These are phyloP conservation scores for Leptoxyphium fumago DNA, from an alignment of 2,329 filamentous ascomycete genomes.

Conservation along the genomic window DNA sequence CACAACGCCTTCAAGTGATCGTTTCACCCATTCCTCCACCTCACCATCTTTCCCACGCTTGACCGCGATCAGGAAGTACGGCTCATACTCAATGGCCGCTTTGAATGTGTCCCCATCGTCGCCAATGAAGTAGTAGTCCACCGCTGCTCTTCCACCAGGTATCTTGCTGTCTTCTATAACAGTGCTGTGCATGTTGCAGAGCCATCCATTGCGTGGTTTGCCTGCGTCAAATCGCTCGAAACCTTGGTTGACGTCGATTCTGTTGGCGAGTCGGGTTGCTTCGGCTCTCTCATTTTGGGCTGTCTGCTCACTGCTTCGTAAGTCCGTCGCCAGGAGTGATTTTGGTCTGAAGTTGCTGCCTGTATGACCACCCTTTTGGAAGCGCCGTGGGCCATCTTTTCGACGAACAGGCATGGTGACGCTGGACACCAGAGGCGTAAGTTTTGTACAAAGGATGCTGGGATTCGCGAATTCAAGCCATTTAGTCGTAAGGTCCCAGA, in stretches of 20 bases:
- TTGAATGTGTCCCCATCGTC: constrained; percentile 86
- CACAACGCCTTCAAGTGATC: constrained; percentile 65
- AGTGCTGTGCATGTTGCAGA: constrained; percentile 89
- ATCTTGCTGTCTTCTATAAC: constrained; percentile 70
- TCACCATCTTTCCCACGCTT: constrained; percentile 79
- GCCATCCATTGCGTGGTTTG: constrained; percentile 74
- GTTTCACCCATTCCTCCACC: constrained; percentile 86
- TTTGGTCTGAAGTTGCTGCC: constrained; percentile 39
- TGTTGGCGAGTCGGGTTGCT: constrained; percentile 64
- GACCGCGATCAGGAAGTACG: constrained; percentile 86
- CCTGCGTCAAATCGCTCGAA: constrained; percentile 86
- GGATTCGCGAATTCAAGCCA: too few relatives aligned
- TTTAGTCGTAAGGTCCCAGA: too few relatives aligned
- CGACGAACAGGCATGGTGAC: constrained; percentile 31
- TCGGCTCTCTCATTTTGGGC: constrained; percentile 90
- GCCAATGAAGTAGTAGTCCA: constrained; percentile 96
- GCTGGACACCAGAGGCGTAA: background rate
- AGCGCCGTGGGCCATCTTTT: constrained; percentile 24
- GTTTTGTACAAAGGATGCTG: background rate
- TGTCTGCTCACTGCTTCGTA: constrained; percentile 66
- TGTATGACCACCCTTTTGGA: constrained; percentile 27
- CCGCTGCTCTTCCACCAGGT: constrained; percentile 69
- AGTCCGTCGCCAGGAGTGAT: constrained; percentile 63
- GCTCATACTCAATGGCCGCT: constrained; percentile 88
- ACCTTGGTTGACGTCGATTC: constrained; percentile 89